Evolutionary conservation across 2,329 filamentous ascomycete genomes (phyloP).

Genomic region (Fonsecaea multimorphosa): DNA sequence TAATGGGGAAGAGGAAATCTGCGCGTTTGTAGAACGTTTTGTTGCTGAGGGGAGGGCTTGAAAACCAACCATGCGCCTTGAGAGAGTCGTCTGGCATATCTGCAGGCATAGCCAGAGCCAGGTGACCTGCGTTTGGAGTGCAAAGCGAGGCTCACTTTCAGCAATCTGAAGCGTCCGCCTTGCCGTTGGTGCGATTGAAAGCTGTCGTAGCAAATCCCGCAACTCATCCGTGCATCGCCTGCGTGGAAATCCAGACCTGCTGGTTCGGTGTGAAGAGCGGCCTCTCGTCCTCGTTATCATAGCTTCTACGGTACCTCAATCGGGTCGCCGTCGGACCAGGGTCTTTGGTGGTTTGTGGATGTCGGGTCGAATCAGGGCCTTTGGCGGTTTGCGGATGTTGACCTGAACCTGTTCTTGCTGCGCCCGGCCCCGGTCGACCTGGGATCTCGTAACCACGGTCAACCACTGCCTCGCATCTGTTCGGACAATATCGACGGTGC

Average conservation of each 20-base stretch:
- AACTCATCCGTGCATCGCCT: background rate
- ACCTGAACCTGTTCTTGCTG: background rate
- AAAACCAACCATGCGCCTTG: background rate
- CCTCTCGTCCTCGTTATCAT: background rate
- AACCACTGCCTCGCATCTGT: background rate
- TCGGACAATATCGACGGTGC: background rate
- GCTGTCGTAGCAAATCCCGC: background rate
- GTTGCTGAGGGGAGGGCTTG: too few relatives aligned
- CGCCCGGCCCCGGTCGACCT: background rate
- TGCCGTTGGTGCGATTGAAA: too few relatives aligned
- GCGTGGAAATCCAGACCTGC: slow-evolving; percentile 6
- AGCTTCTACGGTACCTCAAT: background rate
- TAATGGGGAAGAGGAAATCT: too few relatives aligned
- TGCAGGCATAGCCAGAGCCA: background rate
- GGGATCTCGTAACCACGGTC: background rate
- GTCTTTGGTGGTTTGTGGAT: background rate
- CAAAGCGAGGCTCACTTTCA: background rate
- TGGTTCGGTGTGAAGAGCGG: background rate
- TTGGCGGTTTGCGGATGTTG: background rate
- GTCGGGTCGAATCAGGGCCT: background rate
- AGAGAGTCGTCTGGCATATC: background rate
- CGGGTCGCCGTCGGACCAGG: background rate
- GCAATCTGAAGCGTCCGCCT: background rate
- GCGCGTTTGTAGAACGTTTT: background rate
- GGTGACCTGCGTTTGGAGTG: background rate